Evolutionary conservation across 305 asterid genomes (phyloP).

Genomic region (Fraxinus angustifolia): DNA sequence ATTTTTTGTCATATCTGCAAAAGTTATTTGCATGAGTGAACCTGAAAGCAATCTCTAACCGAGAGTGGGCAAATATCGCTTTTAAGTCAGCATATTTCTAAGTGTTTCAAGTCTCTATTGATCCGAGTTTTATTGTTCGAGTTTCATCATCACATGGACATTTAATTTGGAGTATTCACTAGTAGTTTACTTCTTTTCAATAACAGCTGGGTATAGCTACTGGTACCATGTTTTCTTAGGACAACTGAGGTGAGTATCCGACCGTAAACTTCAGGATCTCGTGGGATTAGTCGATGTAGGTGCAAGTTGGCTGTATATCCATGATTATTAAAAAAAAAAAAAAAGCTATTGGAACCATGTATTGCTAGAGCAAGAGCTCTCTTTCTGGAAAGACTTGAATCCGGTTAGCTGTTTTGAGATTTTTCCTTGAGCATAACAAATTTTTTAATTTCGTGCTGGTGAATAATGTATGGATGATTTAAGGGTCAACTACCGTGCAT

Average conservation of each 20-base stretch:
- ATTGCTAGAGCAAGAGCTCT: not conserved
- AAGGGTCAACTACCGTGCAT: not conserved
- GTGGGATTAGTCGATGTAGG: too few relatives aligned
- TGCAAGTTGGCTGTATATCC: too few relatives aligned
- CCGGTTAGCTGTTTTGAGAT: not conserved
- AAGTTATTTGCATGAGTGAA: not conserved
- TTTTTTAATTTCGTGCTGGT: not conserved
- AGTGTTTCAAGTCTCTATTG: not conserved
- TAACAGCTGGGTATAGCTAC: not conserved
- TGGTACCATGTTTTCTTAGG: too few relatives aligned
- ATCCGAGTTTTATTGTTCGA: not conserved
- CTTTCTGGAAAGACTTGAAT: not conserved
- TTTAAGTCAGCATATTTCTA: not conserved
- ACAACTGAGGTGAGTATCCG: too few relatives aligned
- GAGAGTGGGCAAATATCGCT: too few relatives aligned
- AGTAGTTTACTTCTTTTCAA: not conserved
- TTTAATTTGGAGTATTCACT: not conserved
- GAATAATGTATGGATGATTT: not conserved
- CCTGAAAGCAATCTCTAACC: not conserved
- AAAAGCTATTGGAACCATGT: too few relatives aligned
- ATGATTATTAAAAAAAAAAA: too few relatives aligned
- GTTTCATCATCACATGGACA: not conserved
- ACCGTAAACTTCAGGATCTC: too few relatives aligned
- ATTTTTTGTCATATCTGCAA: not conserved
- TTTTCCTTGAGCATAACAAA: not conserved